Evolutionary conservation across 805 yeast genomes (phyloP), one percentile per base, ranked within the genome.

Genomic region (Lachancea sp.): DNA sequence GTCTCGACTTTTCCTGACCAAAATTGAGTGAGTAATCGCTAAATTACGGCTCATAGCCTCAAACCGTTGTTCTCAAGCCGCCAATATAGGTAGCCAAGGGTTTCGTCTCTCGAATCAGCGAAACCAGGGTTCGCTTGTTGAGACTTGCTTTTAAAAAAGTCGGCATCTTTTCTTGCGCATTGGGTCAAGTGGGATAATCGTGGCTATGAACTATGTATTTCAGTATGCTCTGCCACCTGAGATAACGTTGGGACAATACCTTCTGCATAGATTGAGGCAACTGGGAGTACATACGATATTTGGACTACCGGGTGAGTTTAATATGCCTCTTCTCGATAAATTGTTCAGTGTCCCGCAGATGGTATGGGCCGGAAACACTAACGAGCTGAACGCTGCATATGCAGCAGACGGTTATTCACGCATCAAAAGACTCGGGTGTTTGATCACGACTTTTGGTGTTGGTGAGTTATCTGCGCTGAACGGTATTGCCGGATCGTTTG

Each of bases 321-420:
- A 81, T 57, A 65, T 81, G 50, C 73, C 75, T 7, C 67, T 85
- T 27, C 65, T 85, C 49, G 95, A 85, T 58, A 80, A 81, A 60
- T 60, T 84, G 42, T 78, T 81, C 55, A 59, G 73, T 3, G 72
- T 66, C 32, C 65, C 72, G 32, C 39, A 39, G 15, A 20, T 48
- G 25, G 65, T 78, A 47, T 88, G 95, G 86, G 75, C 85, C 36
- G 95, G 95, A 25, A 77, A 79, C 53, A 85, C 95, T 62, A 90
- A 90, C 59, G 96, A 89, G 67, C 74, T 90, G 54, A 90, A 89
- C 56, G 85, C 95, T 2, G 90, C 95, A 3, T 89, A 89, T 64
- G 85, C 95, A 10, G 89, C 90, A 9, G 96, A 89, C 61, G 97
- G 96, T 6, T 90, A 87, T 57, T 78, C 93, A 16, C 72, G 89